phyloP scores from a whole-genome alignment of 2,329 filamentous ascomycete species.

The Claviceps sp. region DNA sequence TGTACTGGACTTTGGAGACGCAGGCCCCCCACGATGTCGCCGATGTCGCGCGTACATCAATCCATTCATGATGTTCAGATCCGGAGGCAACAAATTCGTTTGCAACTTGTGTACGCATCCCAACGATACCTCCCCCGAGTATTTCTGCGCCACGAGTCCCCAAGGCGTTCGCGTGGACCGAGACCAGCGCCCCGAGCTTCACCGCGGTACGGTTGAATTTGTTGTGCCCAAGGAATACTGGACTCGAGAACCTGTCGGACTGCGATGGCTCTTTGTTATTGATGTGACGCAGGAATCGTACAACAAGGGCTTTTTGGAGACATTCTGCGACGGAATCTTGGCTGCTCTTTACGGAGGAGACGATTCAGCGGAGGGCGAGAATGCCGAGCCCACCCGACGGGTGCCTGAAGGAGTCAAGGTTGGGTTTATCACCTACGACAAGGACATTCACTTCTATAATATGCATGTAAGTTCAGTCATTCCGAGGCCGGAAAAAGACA shows the following conservation, averaged over 20 bases:
- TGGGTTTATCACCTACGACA: conserved; percentile 91
- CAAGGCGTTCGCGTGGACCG: conserved; percentile 80
- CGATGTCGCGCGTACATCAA: conserved; percentile 96
- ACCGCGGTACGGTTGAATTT: conserved; percentile 87
- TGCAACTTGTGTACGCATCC: conserved; percentile 98
- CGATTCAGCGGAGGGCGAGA: conserved; percentile 32
- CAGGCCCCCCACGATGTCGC: conserved; percentile 78
- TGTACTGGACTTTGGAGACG: conserved; percentile 87
- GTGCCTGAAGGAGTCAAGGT: conserved; percentile 74
- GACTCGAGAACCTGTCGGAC: conserved; percentile 80
- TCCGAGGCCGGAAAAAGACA: not conserved
- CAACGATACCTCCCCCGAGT: conserved; percentile 84
- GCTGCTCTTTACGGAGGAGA: conserved; percentile 68
- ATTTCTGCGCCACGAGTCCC: conserved; percentile 83
- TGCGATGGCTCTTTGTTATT: conserved; percentile 82
- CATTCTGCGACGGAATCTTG: conserved; percentile 80
- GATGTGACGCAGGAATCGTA: conserved; percentile 87
- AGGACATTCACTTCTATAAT: conserved; percentile 97
- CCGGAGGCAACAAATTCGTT: conserved; percentile 89
- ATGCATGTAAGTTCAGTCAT: conserved; percentile 52
- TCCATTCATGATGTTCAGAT: conserved; percentile 95
- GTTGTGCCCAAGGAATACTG: conserved; percentile 97
- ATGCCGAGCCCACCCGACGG: conserved; percentile 37
- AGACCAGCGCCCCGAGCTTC: conserved; percentile 77
- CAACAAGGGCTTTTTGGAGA: conserved; percentile 81